These are phyloP conservation scores for Acrasis kona DNA, from an alignment of 78 protist species.

Conservation along the genomic window DNA sequence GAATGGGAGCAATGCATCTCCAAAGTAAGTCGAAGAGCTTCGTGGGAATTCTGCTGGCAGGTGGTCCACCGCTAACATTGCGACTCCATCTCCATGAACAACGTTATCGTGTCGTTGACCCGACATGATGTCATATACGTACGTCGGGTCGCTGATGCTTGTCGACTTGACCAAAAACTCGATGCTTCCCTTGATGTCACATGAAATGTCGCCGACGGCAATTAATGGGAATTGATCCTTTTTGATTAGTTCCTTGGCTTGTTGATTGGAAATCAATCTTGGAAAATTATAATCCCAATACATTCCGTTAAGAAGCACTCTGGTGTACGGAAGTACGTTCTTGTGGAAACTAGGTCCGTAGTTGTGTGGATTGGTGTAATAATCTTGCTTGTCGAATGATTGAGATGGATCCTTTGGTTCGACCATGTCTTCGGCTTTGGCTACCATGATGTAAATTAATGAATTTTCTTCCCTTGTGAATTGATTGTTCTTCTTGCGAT, in stretches of 20 bases:
- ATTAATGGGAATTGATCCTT: slow-evolving; percentile 25
- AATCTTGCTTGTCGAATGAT: slow-evolving; percentile 50
- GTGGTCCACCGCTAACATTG: slow-evolving; percentile 68
- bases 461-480: slow-evolving; percentile 24
- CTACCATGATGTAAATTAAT: not conserved
- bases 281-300: slow-evolving; percentile 87
- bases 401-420: slow-evolving; percentile 40
- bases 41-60: slow-evolving; percentile 87
- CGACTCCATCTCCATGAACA: slow-evolving; percentile 59
- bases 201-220: slow-evolving; percentile 70
- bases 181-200: slow-evolving; percentile 75
- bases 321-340: slow-evolving; percentile 26
- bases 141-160: slow-evolving; percentile 74
- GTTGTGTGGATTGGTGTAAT: slow-evolving; percentile 61
- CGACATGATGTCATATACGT: slow-evolving; percentile 49
- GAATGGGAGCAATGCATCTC: slow-evolving; percentile 44
- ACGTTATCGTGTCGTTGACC: slow-evolving; percentile 8
- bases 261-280: slow-evolving; percentile 59
- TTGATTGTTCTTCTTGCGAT: not conserved
- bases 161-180: slow-evolving; percentile 60
- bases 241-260: slow-evolving; percentile 28
- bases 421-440: slow-evolving; percentile 20
- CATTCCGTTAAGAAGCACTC: slow-evolving; percentile 55
- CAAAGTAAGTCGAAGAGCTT: slow-evolving; percentile 72
- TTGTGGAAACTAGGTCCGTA: slow-evolving; percentile 49